Evolutionary conservation across 768 basidiomycete genomes (phyloP), one percentile per base, ranked within the genome.

Genomic region (Crepidotus variabilis): DNA sequence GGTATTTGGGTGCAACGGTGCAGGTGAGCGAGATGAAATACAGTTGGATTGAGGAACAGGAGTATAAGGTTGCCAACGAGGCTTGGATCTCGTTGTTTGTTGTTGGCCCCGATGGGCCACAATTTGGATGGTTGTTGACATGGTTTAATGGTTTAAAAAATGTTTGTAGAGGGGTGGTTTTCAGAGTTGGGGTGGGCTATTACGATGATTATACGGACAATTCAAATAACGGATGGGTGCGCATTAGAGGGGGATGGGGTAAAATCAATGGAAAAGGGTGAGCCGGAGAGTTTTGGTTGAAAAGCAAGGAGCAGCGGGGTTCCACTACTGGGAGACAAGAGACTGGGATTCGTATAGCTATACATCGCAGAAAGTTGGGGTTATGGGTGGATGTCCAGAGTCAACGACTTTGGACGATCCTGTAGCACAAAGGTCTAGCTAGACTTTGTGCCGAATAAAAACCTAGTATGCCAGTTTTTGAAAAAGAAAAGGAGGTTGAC

Each of bases 1-100:
- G 56, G 87, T 87, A 71, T 81, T 72, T 57, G 83, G 22, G 11
- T 58, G 76, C 75, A 78, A 81, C 39, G 76, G 62, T 43, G 67
- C 47, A 11, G 70, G 61, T 49, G 78, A 75, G 46, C 81, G 79
- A 57, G 70, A 70, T 57, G 77, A 68, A 55, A 62, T 53, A 22
- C 57, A 74, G 67, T 50, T 51, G 13, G 69, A 69, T 51, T 68
- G 63, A 22, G 75, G 79, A 64, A 47, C 71, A 53, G 83, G 67
- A 61, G 75, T 72, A 70, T 91, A 92, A 62, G 90, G 90, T 73
- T 91, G 90, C 89, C 90, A 92, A 63, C 90, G 86, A 63, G 85
- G 75, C 69, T 87, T 75, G 50, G 85, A 74, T 62, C 88, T 84
- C 57, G 87, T 76, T 1, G 83, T 80, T 59, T 85, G 82, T 46